These are phyloP conservation scores for Linnemannia zychae DNA, from an alignment of 192 early-diverging fungal genomes.

Conservation along the genomic window DNA sequence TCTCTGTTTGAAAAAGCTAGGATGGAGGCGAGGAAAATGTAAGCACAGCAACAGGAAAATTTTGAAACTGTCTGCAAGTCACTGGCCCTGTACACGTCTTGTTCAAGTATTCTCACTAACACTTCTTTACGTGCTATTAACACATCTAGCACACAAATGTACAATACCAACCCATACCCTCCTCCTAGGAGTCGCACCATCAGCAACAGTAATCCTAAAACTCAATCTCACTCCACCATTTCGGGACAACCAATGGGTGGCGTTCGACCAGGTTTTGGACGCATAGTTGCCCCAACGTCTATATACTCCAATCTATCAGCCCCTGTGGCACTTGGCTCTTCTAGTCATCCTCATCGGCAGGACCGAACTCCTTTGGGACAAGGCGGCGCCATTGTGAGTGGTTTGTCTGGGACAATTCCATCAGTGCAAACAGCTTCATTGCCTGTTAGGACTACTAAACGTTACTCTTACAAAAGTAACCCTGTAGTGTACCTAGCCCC, in stretches of 20 bases:
- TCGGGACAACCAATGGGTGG: background rate
- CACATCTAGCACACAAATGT: constrained; percentile 41
- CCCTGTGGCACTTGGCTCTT: constrained; percentile 2
- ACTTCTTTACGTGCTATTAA: background rate
- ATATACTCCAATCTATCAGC: background rate
- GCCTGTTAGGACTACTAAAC: constrained; percentile 8
- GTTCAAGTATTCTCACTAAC: background rate
- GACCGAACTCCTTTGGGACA: background rate
- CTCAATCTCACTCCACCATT: background rate
- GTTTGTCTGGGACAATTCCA: constrained; percentile 6
- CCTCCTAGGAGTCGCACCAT: constrained; percentile 19
- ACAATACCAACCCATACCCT: constrained; percentile 38
- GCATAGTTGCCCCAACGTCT: constrained; percentile 23
- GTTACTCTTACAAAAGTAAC: constrained; percentile 45
- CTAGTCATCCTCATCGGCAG: background rate
- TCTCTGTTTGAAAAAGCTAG: constrained; percentile 50
- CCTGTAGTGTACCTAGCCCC: constrained; percentile 40
- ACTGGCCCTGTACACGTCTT: background rate
- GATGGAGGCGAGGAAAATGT: constrained; percentile 52
- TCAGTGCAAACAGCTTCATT: constrained; percentile 2
- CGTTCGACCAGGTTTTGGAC: background rate
- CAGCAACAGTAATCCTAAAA: background rate
- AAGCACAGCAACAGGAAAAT: background rate
- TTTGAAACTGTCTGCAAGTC: too few relatives aligned
- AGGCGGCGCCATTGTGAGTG: constrained; percentile 1